phyloP scores from a whole-genome alignment of 1,284 basidiomycete genomes.

The Pisolithus thermaeus region DNA sequence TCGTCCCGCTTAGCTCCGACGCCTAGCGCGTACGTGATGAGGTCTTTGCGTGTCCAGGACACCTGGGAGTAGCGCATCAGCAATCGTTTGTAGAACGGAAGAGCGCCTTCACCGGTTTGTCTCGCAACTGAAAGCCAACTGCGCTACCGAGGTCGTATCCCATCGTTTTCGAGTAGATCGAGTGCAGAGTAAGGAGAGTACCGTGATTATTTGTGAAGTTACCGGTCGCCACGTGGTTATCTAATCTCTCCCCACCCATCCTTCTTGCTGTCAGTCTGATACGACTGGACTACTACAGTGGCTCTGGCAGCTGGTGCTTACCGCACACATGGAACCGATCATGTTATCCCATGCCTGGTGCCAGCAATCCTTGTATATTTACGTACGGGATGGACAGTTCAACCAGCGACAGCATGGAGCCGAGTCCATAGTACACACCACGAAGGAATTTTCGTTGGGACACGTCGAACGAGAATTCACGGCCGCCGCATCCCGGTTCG shows the following conservation, averaged over 20 bases:
- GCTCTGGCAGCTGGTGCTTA: too few species aligned
- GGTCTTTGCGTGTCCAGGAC: conserved; percentile 29
- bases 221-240: conserved; percentile 1
- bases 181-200: not conserved
- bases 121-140: conserved; percentile 15
- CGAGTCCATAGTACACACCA: too few species aligned
- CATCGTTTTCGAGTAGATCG: conserved; percentile 7
- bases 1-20: conserved; percentile 29
- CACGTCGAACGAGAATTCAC: too few species aligned
- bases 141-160: conserved; percentile 26
- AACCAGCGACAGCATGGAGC: too few species aligned
- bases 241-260: not conserved
- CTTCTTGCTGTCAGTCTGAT: not conserved
- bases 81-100: not conserved
- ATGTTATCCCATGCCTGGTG: not conserved
- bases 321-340: not conserved
- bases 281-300: too few species aligned
- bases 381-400: too few species aligned
- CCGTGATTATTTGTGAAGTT: not conserved
- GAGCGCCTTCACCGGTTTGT: conserved; percentile 18
- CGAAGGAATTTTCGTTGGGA: too few species aligned
- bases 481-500: too few species aligned
- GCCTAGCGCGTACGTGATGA: conserved; percentile 26
- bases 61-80: conserved; percentile 12
- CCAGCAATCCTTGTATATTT: not conserved